A percentile compares a stretch with the other conserved stretches of the same genome.
Conservation (phyloP, 139 green algal species). For the Parachlorella kessleri region DNA sequence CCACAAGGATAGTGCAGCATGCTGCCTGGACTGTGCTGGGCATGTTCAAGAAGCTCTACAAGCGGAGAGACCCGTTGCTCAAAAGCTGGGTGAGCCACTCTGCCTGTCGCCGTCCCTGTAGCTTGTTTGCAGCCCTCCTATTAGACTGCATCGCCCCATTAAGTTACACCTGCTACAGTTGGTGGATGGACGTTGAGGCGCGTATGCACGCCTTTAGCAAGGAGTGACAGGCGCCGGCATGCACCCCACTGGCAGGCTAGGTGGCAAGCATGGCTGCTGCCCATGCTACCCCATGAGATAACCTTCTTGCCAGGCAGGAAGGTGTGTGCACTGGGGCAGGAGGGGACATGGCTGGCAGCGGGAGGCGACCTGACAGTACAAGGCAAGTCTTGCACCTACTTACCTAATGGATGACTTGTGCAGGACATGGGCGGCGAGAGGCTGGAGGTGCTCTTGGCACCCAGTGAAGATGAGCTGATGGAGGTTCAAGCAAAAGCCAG, state of each 20-base stretch:
- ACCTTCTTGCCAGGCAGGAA: no score
- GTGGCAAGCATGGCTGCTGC: no score
- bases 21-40: constrained; percentile 12
- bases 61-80: constrained; percentile 8
- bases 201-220: background rate
- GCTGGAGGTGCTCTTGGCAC: background rate
- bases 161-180: background rate
- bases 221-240: background rate
- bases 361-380: no score
- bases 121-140: background rate
- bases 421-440: background rate
- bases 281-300: no score
- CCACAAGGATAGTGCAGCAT: background rate
- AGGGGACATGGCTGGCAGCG: no score
- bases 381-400: no score
- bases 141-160: background rate
- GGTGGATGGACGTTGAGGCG: background rate
- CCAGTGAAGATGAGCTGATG: background rate
- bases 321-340: no score
- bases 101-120: no score
- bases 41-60: constrained; percentile 36
- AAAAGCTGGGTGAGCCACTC: constrained; percentile 24
- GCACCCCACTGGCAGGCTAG: background rate
- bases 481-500: background rate
- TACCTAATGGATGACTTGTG: background rate